phyloP scores from a whole-genome alignment of 257 asterid species.

The Penstemon eatonii region DNA sequence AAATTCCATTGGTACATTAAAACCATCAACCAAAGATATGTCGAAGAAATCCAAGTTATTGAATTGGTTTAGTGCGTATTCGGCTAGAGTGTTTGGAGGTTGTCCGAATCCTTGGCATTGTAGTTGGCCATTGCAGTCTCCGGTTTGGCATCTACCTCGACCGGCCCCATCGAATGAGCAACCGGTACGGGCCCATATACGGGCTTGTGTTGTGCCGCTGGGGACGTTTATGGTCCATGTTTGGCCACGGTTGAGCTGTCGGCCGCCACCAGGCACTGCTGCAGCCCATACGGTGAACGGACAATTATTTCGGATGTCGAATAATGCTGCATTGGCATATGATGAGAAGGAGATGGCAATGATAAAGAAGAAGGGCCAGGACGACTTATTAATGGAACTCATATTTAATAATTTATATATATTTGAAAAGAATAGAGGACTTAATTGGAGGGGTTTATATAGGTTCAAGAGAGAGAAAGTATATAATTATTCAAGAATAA shows the following conservation, averaged over 20 bases:
- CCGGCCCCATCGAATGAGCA: slow-evolving; percentile 44
- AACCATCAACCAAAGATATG: slow-evolving; percentile 59
- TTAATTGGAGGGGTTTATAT: neutral
- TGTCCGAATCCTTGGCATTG: slow-evolving; percentile 42
- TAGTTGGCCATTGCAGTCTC: slow-evolving; percentile 47
- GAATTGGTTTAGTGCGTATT: slow-evolving; percentile 43
- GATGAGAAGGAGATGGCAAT: slow-evolving; percentile 23
- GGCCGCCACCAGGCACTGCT: slow-evolving; percentile 47
- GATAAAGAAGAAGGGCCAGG: neutral
- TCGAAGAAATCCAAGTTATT: slow-evolving; percentile 48
- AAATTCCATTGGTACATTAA: slow-evolving; percentile 52
- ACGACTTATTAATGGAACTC: slow-evolving; percentile 3
- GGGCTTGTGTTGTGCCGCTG: slow-evolving; percentile 27
- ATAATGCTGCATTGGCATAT: slow-evolving; percentile 30
- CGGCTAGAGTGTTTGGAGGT: slow-evolving; percentile 59
- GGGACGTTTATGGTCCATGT: slow-evolving; percentile 39
- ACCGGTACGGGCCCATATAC: slow-evolving; percentile 39
- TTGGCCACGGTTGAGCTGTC: slow-evolving; percentile 36
- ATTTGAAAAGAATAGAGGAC: neutral
- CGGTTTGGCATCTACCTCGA: slow-evolving; percentile 40
- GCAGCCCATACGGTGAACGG: slow-evolving; percentile 45
- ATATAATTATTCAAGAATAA: too few species aligned
- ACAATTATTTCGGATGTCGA: slow-evolving; percentile 42
- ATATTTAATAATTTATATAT: neutral
- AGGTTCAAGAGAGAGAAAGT: neutral